These are phyloP conservation scores for Phyllosticta capitalensis DNA, from an alignment of 2,329 filamentous ascomycete genomes.

Conservation along the genomic window DNA sequence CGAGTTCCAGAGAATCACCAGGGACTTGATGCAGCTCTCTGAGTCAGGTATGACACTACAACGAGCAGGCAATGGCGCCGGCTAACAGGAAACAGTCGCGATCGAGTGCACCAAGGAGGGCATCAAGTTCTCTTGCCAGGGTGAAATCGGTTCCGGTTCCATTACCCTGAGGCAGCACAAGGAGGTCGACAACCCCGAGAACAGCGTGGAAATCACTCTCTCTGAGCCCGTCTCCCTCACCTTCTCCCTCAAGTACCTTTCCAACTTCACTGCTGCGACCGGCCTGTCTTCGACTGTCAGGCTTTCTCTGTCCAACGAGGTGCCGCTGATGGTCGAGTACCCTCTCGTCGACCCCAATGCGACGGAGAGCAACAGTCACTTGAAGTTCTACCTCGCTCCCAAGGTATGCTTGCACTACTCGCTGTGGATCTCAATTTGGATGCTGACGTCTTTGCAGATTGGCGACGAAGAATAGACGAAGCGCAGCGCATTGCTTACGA, in stretches of 20 bases:
- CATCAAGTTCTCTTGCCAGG: slow-evolving; percentile 85
- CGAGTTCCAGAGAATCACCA: slow-evolving; percentile 93
- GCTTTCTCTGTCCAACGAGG: slow-evolving; percentile 90
- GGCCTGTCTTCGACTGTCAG: slow-evolving; percentile 73
- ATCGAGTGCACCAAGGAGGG: slow-evolving; percentile 97
- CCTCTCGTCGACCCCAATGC: slow-evolving; percentile 36
- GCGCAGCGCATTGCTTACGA: slow-evolving; percentile 2
- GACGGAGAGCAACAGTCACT: slow-evolving; percentile 63
- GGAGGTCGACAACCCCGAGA: slow-evolving; percentile 78
- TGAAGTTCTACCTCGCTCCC: slow-evolving; percentile 95
- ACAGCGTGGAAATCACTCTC: slow-evolving; percentile 81
- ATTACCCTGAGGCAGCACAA: slow-evolving; percentile 85
- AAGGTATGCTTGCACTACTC: slow-evolving; percentile 55
- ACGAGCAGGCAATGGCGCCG: neutral
- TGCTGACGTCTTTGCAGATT: slow-evolving; percentile 49
- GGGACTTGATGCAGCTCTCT: slow-evolving; percentile 82
- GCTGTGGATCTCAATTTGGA: slow-evolving; percentile 3
- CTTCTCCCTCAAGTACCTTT: slow-evolving; percentile 97
- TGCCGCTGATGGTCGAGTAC: slow-evolving; percentile 94
- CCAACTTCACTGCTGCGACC: slow-evolving; percentile 99
- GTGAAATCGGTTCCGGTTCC: slow-evolving; percentile 91
- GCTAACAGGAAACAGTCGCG: slow-evolving; percentile 52
- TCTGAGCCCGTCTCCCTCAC: slow-evolving; percentile 88
- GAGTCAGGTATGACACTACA: slow-evolving; percentile 66
- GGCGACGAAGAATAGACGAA: slow-evolving; percentile 51